Base-by-base conservation (phyloP, 352 stramenopile species). In the Globisporangium nunn region DNA sequence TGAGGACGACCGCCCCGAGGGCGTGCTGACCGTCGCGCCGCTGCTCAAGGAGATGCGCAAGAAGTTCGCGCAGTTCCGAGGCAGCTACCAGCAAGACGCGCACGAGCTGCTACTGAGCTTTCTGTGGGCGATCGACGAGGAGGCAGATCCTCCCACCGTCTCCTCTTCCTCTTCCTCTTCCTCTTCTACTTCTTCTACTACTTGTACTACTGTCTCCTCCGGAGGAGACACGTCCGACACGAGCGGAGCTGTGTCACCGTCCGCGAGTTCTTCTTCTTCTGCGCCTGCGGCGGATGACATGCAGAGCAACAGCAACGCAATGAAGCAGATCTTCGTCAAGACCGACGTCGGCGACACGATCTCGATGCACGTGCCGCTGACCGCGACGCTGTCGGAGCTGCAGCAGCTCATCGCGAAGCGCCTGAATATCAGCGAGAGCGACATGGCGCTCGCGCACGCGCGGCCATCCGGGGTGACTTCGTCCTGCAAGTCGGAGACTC, bases 61-160 rank as follows among this genome's bases (percentile, higher is more conserved):
- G 28, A 88, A 89, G 35, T 98, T 98, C 66, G 74, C 83, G 5
- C 85, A 92, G 29, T 99, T 99, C 63, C 68, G 75, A n/a, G 96
- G 96, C 2, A 81, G 88, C 62, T 85, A 95, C 47, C 97, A 99
- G 74, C 97, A 99, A 49, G 97, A 99, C 64, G 87, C 93, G 6
- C 93, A 99, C 62, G 97, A 99, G 66, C 63, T 99, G 0, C 84
- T 99, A 10, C 71, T 75, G 7, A 97, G 87, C 59, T 75, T 99
- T 8, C 64, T 99, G 17, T 97, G 76, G 75, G 72, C 74, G n/a
- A 81, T 91, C 40, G 81, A 91, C 44, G 81, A 91, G 51, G 81
- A 91, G 43, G 70, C 79, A 48, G 74, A 87, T 35, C 77, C 77
- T 37, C 71, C 72, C 14, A 6, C 44, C 58, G 15, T 59, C 55